Conservation (phyloP, 2,329 filamentous ascomycete species). For the Colletotrichum sp. region DNA sequence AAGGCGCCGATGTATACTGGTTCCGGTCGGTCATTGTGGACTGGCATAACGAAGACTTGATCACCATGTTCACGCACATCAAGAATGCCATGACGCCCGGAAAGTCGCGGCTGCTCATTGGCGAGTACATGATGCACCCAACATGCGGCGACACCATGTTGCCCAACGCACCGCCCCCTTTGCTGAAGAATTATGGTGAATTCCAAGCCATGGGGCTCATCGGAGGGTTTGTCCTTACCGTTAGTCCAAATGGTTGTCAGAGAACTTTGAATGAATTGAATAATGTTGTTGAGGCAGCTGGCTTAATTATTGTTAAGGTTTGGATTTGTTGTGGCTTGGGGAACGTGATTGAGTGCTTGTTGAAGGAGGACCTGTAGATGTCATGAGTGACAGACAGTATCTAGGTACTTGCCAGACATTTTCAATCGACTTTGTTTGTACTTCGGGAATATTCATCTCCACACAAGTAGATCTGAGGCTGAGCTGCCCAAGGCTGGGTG, state of each 20-base stretch:
- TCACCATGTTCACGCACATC: constrained; percentile 10
- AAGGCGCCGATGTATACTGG: constrained; percentile 50
- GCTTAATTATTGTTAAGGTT: neutral
- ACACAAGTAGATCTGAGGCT: neutral
- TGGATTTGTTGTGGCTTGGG: constrained; percentile 11
- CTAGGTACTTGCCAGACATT: neutral
- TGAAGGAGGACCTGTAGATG: neutral
- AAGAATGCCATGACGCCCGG: constrained; percentile 2
- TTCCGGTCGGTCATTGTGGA: constrained; percentile 13
- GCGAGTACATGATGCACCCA: constrained; percentile 14
- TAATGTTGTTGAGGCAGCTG: neutral
- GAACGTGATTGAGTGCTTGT: constrained; percentile 6
- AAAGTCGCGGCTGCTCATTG: constrained; percentile 12
- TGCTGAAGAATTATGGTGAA: constrained; percentile 6
- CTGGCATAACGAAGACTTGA: constrained; percentile 9
- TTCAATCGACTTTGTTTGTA: neutral
- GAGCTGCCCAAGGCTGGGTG: neutral
- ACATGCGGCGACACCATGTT: constrained; percentile 7
- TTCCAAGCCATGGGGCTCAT: constrained; percentile 9
- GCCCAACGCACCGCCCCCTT: neutral
- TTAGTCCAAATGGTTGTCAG: neutral
- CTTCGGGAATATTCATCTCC: neutral
- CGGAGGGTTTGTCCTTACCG: neutral
- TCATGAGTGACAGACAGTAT: neutral
- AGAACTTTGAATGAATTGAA: neutral